Evolutionary conservation across 2,329 filamentous ascomycete species (phyloP), one percentile per base, ranked within the genome.

Genomic region (Exophiala calicioides): DNA sequence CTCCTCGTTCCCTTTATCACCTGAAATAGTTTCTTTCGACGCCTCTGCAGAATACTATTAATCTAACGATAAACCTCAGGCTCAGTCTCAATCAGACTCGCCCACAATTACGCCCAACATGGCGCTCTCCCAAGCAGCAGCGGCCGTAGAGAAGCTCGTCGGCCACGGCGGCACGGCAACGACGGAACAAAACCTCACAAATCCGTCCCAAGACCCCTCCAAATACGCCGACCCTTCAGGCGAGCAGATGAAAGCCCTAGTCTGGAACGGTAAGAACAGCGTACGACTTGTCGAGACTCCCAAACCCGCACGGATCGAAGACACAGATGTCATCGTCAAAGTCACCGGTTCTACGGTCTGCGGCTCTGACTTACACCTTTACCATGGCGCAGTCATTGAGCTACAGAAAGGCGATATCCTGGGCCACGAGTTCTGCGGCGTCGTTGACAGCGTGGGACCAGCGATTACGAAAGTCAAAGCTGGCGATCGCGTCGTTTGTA

Each of bases 231-330:
- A 78, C 58, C 67, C 73, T 3, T 69, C 66, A 3, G 67, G 66
- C 23, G 78, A 82, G 58, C 85, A 68, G 12, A 93, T 95, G 86
- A 85, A 88, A 65, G 90, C 89, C 0, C 69, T 94, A 10, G 79
- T 79, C 2, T 95, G 89, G 89, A 81, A 85, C 67, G 86, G 86
- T 41, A 93, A 91, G 73, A 87, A 90, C 60, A 80, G 74, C 21
- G 87, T 95, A 35, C 69, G 86, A 2, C 84, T 95, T 10, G 82
- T 82, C 37, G 79, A 88, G 24, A 79, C 80, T 4, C 78, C 85
- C 0, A 85, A 82, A 58, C 88, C 89, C 2, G 82, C 77, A 58
- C 75, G 93, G 21, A 65, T 91, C 19, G 87, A 93, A 64, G 77
- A 81, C 32, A 71, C 73, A 40, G 89, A 94, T 62, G 87, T 90